These are phyloP conservation scores for Coniochaeta sp. DNA, from an alignment of 2,329 filamentous ascomycete species.

Conservation along the genomic window DNA sequence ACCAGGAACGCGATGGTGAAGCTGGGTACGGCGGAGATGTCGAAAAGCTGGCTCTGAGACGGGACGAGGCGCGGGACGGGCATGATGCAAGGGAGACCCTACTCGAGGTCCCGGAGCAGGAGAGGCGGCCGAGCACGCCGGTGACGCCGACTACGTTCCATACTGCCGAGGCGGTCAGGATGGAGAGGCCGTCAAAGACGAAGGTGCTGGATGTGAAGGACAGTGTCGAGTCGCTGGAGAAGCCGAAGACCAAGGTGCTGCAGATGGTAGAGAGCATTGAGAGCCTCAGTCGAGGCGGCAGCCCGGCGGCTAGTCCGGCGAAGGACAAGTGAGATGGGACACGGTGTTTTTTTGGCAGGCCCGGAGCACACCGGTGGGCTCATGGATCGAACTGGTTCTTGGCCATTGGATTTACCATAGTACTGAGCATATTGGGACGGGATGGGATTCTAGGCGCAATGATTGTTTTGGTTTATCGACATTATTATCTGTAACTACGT, in stretches of 20 bases:
- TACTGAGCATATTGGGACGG: neutral
- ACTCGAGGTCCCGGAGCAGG: conserved; percentile 14
- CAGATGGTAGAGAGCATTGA: conserved; percentile 51
- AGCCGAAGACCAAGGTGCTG: conserved; percentile 37
- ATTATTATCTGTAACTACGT: neutral
- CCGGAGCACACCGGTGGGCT: neutral
- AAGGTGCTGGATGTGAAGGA: conserved; percentile 4
- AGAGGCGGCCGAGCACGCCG: conserved; percentile 21
- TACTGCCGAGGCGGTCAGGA: conserved; percentile 38
- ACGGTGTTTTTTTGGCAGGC: neutral
- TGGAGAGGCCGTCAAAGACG: conserved; percentile 15
- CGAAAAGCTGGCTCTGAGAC: conserved; percentile 1
- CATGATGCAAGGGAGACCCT: neutral
- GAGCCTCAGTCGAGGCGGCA: conserved; percentile 33
- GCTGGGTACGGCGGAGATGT: conserved; percentile 7
- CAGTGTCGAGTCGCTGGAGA: conserved; percentile 18
- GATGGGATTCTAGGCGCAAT: neutral
- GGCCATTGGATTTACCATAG: neutral
- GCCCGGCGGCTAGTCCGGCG: conserved; percentile 18
- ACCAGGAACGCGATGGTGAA: neutral
- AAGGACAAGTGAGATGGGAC: neutral
- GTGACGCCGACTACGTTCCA: conserved; percentile 17
- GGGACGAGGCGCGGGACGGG: neutral
- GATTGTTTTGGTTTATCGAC: neutral
- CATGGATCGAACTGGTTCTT: neutral